Evolutionary conservation across 2,329 filamentous ascomycete species (phyloP).

Genomic region (Rutstroemia sp.): DNA sequence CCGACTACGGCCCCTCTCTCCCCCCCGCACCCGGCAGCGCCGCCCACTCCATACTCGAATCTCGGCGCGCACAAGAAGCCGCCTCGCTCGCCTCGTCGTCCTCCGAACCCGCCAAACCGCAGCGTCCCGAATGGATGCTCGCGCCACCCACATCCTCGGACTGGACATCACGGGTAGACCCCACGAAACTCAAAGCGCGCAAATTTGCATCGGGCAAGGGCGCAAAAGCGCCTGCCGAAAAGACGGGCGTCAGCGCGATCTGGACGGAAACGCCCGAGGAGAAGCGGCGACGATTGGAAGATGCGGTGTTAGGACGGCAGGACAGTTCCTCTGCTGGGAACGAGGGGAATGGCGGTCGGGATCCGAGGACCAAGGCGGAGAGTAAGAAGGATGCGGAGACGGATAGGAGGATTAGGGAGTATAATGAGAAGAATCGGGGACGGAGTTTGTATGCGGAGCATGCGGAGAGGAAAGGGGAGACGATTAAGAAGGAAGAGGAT

Average conservation of each 20-base stretch:
- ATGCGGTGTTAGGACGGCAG: constrained; percentile 71
- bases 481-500: constrained; percentile 54
- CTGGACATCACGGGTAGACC: constrained; percentile 60
- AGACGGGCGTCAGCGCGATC: constrained; percentile 36
- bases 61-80: background rate
- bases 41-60: constrained; percentile 14
- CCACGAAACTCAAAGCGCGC: constrained; percentile 72
- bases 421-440: constrained; percentile 47
- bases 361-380: constrained; percentile 15
- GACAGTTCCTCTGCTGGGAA: constrained; percentile 14
- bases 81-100: constrained; percentile 7
- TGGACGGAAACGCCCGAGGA: constrained; percentile 93
- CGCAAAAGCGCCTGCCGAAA: constrained; percentile 34
- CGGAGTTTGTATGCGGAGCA: constrained; percentile 49
- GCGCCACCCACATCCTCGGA: constrained; percentile 52
- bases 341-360: constrained; percentile 2
- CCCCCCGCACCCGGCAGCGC: constrained; percentile 36
- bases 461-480: constrained; percentile 34
- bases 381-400: constrained; percentile 36
- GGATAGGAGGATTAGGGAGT: constrained; percentile 46
- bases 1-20: constrained; percentile 53
- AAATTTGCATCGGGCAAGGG: constrained; percentile 72
- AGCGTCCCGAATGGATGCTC: constrained; percentile 83
- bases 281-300: constrained; percentile 71
- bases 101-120: constrained; percentile 37